Evolutionary conservation across 306 rosid genomes (phyloP), one percentile per base, ranked within the genome.

Genomic region (Fragaria nilgerrensis): DNA sequence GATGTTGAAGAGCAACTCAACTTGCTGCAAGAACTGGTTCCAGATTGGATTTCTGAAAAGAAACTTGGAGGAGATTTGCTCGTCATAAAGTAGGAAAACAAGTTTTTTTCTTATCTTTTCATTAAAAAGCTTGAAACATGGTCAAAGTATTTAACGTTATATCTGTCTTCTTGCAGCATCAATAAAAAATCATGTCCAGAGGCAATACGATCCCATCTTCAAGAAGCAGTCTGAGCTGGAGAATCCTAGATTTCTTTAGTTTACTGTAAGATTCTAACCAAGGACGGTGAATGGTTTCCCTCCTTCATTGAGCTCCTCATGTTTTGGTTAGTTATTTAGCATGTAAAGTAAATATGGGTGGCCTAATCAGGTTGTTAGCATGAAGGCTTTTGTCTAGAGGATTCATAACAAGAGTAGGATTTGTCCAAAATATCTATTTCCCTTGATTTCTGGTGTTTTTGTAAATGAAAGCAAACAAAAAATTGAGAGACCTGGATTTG

Each of bases 41-140:
- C 98, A 0, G 96, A 89, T 16, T 95, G 98, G 97, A 95, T 92
- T 81, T 95, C 89, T 39, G 91, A 89, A 77, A 89, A 88, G 82
- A 89, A 89, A 81, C 23, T 84, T 9, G 88, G 91, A 70, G 96
- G 93, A 20, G 96, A 89, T 82, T 68, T 75, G 29, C 84, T 91
- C 15, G 6, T 88, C 34, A 59, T 41, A 39, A 25, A 10, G 67
- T 71, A 29, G 17, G 39, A 47, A 63, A 14, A 29, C 12, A 14
- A 32, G 68, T 32, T 7, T 8, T 23, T 22, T 10, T 61, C 6
- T 10, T 62, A 2, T 10, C 13, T 7, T 29, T 52, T 1, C 17
- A 29, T 23, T 58, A 3, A 20, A 41, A 63, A 37, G 9, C 12
- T 32, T 20, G 27, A 62, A 75, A 44, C 58, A 14, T 55, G 19